phyloP scores from a whole-genome alignment of 1,284 basidiomycete genomes.

The Trichosporon sp. region DNA sequence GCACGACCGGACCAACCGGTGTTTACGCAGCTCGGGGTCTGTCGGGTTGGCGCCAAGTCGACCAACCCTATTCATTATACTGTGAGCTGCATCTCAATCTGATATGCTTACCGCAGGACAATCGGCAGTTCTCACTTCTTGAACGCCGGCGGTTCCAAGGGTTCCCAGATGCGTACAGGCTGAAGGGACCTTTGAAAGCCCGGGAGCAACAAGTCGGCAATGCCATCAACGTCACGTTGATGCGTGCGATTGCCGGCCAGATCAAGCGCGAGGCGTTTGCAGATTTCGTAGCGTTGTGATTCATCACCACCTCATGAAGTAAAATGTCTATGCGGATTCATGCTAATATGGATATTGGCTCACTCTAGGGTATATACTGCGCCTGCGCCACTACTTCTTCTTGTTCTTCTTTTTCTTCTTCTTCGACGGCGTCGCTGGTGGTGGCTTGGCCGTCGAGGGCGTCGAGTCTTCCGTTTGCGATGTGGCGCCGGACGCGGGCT shows the following conservation, averaged over 20 bases:
- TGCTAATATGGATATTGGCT: background rate
- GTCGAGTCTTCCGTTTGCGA: slow-evolving; percentile 3
- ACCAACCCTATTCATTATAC: slow-evolving; percentile 20
- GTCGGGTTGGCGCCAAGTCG: slow-evolving; percentile 11
- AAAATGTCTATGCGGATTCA: slow-evolving; percentile 5
- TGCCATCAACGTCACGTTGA: slow-evolving; percentile 20
- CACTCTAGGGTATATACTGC: slow-evolving; percentile 1
- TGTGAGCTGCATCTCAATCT: slow-evolving; percentile 12
- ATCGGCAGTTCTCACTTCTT: slow-evolving; percentile 23
- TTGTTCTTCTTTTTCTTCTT: background rate
- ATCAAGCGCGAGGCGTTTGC: slow-evolving; percentile 20
- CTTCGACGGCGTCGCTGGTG: background rate
- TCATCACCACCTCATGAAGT: background rate
- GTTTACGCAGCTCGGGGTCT: slow-evolving; percentile 19
- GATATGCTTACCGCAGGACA: slow-evolving; percentile 1
- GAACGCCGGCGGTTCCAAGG: slow-evolving; percentile 29
- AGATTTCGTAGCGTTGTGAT: background rate
- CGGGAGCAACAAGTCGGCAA: slow-evolving; percentile 21
- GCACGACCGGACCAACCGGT: background rate
- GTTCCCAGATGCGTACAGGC: slow-evolving; percentile 24
- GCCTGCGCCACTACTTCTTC: background rate
- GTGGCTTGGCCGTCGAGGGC: background rate
- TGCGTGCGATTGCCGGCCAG: slow-evolving; percentile 20
- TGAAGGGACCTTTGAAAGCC: slow-evolving; percentile 14
- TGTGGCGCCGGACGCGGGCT: background rate